Percentiles rank a stretch among this genome's conserved stretches.
Conservation (phyloP, 2,329 filamentous ascomycete species). For the Claviceps fusiformis region DNA sequence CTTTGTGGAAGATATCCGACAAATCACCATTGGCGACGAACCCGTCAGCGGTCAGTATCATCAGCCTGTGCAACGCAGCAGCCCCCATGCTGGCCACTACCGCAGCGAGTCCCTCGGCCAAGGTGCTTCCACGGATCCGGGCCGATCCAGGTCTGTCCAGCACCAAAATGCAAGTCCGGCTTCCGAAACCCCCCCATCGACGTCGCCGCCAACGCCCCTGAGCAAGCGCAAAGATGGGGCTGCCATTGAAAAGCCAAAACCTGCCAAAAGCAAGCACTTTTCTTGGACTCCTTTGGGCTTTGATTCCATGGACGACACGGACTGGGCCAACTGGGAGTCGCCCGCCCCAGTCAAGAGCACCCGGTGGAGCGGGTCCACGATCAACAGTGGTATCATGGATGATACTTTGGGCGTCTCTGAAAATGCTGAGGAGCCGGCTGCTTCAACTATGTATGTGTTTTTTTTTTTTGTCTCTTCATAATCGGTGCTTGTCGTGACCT, state of each 20-base stretch:
- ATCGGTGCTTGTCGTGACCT: neutral
- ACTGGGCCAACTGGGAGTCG: conserved; percentile 53
- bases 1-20: conserved; percentile 87
- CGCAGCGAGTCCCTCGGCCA: conserved; percentile 6
- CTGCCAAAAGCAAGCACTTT: conserved; percentile 36
- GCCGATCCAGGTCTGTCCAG: conserved; percentile 32
- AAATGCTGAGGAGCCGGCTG: conserved; percentile 30
- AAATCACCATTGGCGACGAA: conserved; percentile 93
- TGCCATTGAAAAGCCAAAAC: conserved; percentile 22
- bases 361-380: conserved; percentile 51
- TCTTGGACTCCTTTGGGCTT: conserved; percentile 46
- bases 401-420: conserved; percentile 35
- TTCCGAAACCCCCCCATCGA: conserved; percentile 24
- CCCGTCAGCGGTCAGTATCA: conserved; percentile 43
- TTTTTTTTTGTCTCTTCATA: neutral
- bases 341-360: conserved; percentile 40
- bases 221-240: conserved; percentile 15
- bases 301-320: conserved; percentile 44
- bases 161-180: conserved; percentile 29
- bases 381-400: conserved; percentile 25
- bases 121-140: conserved; percentile 21
- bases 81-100: conserved; percentile 1
- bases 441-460: conserved; percentile 16
- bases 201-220: conserved; percentile 17
- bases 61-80: conserved; percentile 9